Conservation (phyloP, 495 filamentous ascomycete genomes). For the Hyphodiscus hymeniophilus region DNA sequence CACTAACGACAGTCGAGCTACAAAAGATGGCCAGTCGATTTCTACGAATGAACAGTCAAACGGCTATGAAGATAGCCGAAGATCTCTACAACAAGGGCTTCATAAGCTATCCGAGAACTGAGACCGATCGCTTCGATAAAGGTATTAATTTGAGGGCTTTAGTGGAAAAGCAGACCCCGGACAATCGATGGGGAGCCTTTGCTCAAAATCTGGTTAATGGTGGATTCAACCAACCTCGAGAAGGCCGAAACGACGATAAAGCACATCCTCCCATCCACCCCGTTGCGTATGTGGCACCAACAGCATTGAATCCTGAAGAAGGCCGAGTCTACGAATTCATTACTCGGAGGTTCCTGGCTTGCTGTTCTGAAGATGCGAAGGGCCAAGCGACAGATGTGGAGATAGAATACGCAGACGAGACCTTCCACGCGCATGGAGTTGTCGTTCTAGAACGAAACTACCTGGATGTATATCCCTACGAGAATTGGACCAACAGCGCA, state of each 20-base stretch:
- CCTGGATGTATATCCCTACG: conserved; percentile 91
- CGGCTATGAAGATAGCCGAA: conserved; percentile 86
- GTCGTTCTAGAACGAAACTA: conserved; percentile 88
- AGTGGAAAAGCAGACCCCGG: conserved; percentile 74
- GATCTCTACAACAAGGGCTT: conserved; percentile 87
- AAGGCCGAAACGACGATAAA: conserved; percentile 85
- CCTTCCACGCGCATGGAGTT: conserved; percentile 71
- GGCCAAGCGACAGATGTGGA: conserved; percentile 79
- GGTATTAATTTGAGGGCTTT: conserved; percentile 78
- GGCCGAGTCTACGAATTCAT: conserved; percentile 92
- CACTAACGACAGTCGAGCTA: conserved; percentile 95
- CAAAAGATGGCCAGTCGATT: conserved; percentile 91
- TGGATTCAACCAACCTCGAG: conserved; percentile 70
- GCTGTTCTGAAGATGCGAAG: conserved; percentile 89
- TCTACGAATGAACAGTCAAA: conserved; percentile 74
- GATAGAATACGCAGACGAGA: conserved; percentile 75
- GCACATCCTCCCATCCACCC: conserved; percentile 97
- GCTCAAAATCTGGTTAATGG: conserved; percentile 73
- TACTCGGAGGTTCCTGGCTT: conserved; percentile 87
- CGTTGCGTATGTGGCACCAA: conserved; percentile 63
- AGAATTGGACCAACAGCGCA: conserved; percentile 86
- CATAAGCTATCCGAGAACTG: conserved; percentile 94
- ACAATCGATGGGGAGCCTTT: conserved; percentile 70
- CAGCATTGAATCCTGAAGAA: conserved; percentile 47
- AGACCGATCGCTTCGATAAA: conserved; percentile 92